Conservation (phyloP, 2,329 filamentous ascomycete species). For the Verticillium alfalfae region DNA sequence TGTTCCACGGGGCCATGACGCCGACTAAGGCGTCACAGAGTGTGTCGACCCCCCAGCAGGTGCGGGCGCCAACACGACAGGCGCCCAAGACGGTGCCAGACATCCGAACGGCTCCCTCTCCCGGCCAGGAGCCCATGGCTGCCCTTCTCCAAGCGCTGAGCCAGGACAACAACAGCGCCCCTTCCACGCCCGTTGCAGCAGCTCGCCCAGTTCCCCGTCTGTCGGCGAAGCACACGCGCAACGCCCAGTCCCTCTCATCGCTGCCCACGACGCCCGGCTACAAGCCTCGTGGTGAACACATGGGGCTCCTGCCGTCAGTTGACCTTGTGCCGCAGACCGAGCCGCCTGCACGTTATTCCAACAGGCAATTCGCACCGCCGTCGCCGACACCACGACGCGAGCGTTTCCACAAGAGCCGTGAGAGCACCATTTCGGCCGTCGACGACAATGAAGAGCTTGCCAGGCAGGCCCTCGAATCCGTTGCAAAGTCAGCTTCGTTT, state of each 20-base stretch:
- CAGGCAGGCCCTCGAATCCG: conserved; percentile 46
- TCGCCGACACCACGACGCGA: conserved; percentile 28
- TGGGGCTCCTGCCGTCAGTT: conserved; percentile 54
- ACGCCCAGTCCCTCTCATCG: conserved; percentile 78
- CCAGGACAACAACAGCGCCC: conserved; percentile 69
- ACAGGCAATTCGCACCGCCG: conserved; percentile 34
- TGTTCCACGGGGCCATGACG: conserved; percentile 57
- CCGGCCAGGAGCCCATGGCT: conserved; percentile 63
- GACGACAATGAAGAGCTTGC: conserved; percentile 54
- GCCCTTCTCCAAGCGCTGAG: conserved; percentile 76
- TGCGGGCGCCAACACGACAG: conserved; percentile 43
- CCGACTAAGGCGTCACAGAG: conserved; percentile 40
- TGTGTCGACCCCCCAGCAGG: conserved; percentile 37
- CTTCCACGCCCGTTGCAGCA: conserved; percentile 58
- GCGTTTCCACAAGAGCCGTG: conserved; percentile 58
- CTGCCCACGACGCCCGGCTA: conserved; percentile 70
- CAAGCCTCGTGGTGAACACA: conserved; percentile 41
- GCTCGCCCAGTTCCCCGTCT: conserved; percentile 41
- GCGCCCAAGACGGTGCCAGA: conserved; percentile 38
- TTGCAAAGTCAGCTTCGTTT: conserved; percentile 37
- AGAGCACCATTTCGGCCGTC: conserved; percentile 76
- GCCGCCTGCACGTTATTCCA: conserved; percentile 40
- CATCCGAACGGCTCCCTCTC: conserved; percentile 35
- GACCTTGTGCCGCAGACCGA: conserved; percentile 58
- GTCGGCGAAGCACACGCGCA: conserved; percentile 62